phyloP scores from a whole-genome alignment of 208 protist genomes.

The Leishmania martiniquensis region DNA sequence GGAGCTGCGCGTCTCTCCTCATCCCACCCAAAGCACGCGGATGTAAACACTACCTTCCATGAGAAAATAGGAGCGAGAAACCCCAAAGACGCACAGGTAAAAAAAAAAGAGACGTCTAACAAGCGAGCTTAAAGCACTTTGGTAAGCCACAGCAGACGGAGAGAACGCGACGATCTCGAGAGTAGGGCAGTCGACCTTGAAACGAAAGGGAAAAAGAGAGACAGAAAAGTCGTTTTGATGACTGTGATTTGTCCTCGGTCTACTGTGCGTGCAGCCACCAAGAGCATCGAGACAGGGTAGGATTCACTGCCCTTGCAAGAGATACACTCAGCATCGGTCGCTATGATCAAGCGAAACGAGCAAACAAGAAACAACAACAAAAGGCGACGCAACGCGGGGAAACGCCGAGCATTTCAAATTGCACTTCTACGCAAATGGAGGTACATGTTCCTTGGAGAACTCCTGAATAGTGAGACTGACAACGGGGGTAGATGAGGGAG shows the following conservation, averaged over 20 bases:
- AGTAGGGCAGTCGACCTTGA: neutral
- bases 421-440: neutral
- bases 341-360: slow-evolving; percentile 1
- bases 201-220: slow-evolving; percentile 5
- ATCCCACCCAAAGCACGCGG: neutral
- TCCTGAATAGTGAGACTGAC: neutral
- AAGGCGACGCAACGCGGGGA: neutral
- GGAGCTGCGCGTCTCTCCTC: slow-evolving; percentile 5
- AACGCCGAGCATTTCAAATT: neutral
- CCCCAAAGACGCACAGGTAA: neutral
- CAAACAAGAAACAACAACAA: neutral
- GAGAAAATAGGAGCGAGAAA: slow-evolving; percentile 19
- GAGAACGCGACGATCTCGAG: neutral
- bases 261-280: neutral
- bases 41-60: neutral
- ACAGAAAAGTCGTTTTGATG: slow-evolving; percentile 8
- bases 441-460: neutral
- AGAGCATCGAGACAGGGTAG: neutral
- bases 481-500: neutral
- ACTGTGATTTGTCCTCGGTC: neutral
- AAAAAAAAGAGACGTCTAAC: slow-evolving; percentile 5
- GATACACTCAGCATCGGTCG: neutral
- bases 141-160: slow-evolving; percentile 6
- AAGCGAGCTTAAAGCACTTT: neutral
- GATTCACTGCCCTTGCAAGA: neutral